These are phyloP conservation scores for Colletotrichum chlorophyti DNA, from an alignment of 2,329 filamentous ascomycete species.

Conservation along the genomic window DNA sequence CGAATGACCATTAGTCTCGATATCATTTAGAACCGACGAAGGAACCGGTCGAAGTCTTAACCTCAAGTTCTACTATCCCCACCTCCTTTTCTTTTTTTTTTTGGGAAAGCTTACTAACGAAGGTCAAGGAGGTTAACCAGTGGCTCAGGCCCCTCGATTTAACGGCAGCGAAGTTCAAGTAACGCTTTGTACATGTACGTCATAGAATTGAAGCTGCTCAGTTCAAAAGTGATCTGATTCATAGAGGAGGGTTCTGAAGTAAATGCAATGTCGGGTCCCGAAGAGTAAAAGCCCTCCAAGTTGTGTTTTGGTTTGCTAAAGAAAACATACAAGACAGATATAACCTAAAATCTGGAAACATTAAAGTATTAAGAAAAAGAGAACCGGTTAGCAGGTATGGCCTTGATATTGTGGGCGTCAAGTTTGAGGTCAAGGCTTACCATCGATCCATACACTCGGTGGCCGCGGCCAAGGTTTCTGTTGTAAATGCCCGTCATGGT, in stretches of 20 bases:
- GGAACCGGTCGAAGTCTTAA: slow-evolving; percentile 45
- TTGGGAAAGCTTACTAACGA: slow-evolving; percentile 6
- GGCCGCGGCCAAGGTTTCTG: too few species aligned
- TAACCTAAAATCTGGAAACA: too few species aligned
- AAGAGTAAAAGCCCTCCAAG: slow-evolving; percentile 62
- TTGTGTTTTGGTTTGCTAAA: too few species aligned
- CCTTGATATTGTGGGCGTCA: too few species aligned
- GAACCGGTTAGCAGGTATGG: too few species aligned
- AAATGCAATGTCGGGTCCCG: slow-evolving; percentile 39
- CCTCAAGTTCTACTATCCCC: background rate
- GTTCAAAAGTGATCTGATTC: slow-evolving; percentile 52
- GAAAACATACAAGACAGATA: too few species aligned
- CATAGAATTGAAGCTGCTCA: slow-evolving; percentile 70
- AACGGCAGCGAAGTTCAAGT: slow-evolving; percentile 66
- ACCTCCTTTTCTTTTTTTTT: slow-evolving; percentile 34
- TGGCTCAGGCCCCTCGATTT: slow-evolving; percentile 60
- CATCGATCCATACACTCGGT: too few species aligned
- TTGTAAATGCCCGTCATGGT: too few species aligned
- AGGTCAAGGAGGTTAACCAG: slow-evolving; percentile 61
- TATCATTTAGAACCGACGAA: too few species aligned
- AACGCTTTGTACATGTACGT: slow-evolving; percentile 69
- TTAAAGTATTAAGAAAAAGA: too few species aligned
- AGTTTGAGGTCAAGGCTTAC: too few species aligned
- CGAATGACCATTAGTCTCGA: background rate
- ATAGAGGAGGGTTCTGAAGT: slow-evolving; percentile 34